Percentiles rank a stretch among this genome's conserved stretches.
Conservation (phyloP, 2,329 filamentous ascomycete species). For the Fusarium tricinctum region DNA sequence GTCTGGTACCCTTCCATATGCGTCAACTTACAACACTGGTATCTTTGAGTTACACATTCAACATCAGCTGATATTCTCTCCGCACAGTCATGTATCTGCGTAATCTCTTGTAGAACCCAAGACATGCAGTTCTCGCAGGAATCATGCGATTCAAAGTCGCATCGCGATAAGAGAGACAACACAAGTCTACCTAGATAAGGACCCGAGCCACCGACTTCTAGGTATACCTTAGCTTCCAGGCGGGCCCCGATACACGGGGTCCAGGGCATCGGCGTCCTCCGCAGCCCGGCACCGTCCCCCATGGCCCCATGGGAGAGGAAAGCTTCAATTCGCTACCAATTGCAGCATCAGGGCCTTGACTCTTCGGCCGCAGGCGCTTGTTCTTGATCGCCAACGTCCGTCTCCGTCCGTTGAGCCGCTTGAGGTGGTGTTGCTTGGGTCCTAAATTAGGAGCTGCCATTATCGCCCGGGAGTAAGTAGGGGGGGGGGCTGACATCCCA, state of each 20-base stretch:
- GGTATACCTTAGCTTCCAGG: constrained; percentile 20
- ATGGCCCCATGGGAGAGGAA: constrained; percentile 42
- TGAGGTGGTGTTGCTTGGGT: constrained; percentile 14
- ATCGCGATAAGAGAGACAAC: constrained; percentile 29
- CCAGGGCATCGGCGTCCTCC: constrained; percentile 50
- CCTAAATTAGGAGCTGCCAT: constrained; percentile 18
- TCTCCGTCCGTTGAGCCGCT: constrained; percentile 39
- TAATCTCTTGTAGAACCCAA: background rate
- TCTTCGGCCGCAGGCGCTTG: constrained; percentile 45
- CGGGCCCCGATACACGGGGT: constrained; percentile 39
- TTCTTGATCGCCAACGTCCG: constrained; percentile 46
- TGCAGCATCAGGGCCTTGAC: constrained; percentile 6
- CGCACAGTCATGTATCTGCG: constrained; percentile 6
- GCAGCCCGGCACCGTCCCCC: constrained; percentile 44
- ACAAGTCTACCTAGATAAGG: constrained; percentile 34
- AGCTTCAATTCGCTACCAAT: constrained; percentile 41
- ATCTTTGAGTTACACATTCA: background rate
- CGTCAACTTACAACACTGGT: background rate
- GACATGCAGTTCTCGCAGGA: constrained; percentile 12
- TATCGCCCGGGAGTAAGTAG: constrained; percentile 15
- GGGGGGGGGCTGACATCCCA: constrained; percentile 39
- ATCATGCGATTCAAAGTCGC: constrained; percentile 39
- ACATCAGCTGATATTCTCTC: background rate
- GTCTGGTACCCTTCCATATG: background rate
- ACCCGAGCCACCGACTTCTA: constrained; percentile 4